Evolutionary conservation across 1,284 basidiomycete genomes (phyloP).

Genomic region (Tranzscheliella williamsii): DNA sequence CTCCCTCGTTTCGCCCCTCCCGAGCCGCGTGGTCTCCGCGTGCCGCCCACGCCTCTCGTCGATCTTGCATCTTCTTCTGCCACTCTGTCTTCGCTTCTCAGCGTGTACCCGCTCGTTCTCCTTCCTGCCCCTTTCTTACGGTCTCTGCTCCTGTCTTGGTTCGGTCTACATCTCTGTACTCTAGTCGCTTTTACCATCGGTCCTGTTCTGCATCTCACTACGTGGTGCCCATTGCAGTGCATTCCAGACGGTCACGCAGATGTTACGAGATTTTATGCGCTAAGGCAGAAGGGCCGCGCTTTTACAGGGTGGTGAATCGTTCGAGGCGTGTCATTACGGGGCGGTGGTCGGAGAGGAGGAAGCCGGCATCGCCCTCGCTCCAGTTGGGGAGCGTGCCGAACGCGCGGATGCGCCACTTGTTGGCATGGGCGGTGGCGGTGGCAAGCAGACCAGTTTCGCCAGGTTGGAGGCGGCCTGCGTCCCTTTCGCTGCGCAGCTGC

Average conservation of each 20-base stretch:
- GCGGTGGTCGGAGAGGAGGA: conserved; percentile 40
- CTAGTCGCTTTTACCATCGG: background rate
- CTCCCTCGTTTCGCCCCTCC: background rate
- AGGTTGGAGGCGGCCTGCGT: background rate
- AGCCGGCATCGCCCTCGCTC: conserved; percentile 44
- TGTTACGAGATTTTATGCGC: too few species aligned
- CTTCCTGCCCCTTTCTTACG: too few species aligned
- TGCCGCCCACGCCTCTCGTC: background rate
- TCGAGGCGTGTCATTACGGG: conserved; percentile 34
- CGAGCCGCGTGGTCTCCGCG: background rate
- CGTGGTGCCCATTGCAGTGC: too few species aligned
- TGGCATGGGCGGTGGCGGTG: background rate
- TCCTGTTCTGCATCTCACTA: background rate
- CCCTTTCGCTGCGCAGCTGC: background rate
- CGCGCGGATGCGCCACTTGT: conserved; percentile 35
- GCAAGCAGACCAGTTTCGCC: background rate
- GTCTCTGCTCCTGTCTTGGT: too few species aligned
- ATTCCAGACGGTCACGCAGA: too few species aligned
- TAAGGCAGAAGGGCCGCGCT: too few species aligned
- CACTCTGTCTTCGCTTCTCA: background rate
- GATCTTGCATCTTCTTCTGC: background rate
- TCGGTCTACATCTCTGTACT: background rate
- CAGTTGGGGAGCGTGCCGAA: conserved; percentile 38
- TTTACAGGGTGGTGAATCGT: too few species aligned
- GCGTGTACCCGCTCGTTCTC: too few species aligned